A percentile compares a stretch with the other conserved stretches of the same genome.
These are phyloP conservation scores for Sporothrix pseudoabietina DNA, from an alignment of 2,329 filamentous ascomycete species.

Conservation along the genomic window DNA sequence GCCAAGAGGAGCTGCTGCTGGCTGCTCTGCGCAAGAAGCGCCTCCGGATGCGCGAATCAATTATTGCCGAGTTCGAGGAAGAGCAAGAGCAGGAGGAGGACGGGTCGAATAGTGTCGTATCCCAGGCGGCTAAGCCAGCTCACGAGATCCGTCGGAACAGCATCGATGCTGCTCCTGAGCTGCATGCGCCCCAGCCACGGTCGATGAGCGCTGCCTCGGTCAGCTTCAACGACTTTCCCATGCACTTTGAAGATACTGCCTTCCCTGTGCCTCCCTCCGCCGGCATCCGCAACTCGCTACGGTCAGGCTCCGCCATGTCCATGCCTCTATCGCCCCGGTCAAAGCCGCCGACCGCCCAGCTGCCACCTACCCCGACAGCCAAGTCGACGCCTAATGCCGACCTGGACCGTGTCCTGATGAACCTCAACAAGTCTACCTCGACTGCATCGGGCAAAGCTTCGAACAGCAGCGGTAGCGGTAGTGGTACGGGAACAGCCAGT, in stretches of 20 bases:
- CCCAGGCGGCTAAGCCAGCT: not conserved
- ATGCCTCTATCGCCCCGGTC: slow-evolving; percentile 15
- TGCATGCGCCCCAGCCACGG: slow-evolving; percentile 27
- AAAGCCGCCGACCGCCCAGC: slow-evolving; percentile 16
- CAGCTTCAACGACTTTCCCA: slow-evolving; percentile 27
- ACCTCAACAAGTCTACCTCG: slow-evolving; percentile 32
- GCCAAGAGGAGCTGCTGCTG: slow-evolving; percentile 60
- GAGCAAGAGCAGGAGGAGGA: slow-evolving; percentile 34
- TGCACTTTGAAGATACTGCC: slow-evolving; percentile 29
- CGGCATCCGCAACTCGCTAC: slow-evolving; percentile 17
- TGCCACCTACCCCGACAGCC: slow-evolving; percentile 3
- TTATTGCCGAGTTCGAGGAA: slow-evolving; percentile 49
- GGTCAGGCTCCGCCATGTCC: slow-evolving; percentile 1
- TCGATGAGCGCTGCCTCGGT: slow-evolving; percentile 24
- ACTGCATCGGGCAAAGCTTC: not conserved
- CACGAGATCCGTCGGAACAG: slow-evolving; percentile 27
- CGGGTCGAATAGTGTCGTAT: slow-evolving; percentile 6
- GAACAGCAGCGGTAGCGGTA: slow-evolving; percentile 15
- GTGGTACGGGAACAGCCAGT: slow-evolving; percentile 15
- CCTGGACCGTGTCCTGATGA: slow-evolving; percentile 36
- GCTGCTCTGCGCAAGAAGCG: slow-evolving; percentile 59
- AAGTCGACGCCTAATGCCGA: slow-evolving; percentile 21
- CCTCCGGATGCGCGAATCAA: slow-evolving; percentile 56
- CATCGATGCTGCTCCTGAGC: slow-evolving; percentile 26
- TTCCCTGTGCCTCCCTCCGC: slow-evolving; percentile 26